Evolutionary conservation across 2,329 filamentous ascomycete species (phyloP), one percentile per base, ranked within the genome.

Genomic region (Chaetomiaceae sp.): DNA sequence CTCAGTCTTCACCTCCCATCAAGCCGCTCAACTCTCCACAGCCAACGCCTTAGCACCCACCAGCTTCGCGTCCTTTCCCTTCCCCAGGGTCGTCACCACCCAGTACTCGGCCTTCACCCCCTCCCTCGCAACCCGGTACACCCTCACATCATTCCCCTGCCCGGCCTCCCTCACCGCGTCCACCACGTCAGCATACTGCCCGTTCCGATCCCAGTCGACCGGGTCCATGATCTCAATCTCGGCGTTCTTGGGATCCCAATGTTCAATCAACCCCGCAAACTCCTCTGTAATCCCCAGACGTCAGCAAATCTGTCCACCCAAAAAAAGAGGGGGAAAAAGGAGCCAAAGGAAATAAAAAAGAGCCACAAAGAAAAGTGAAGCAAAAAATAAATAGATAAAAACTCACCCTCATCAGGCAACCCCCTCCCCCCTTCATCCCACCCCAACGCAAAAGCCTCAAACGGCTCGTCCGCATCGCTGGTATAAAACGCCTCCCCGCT

Each of bases 381-480:
- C 27, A 16, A 14, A 33, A 44, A 39, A 9, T 1, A 40, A 44
- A 10, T 42, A 17, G 33, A 43, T 13, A 25, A 20, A 44, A 44
- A 70, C 76, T 61, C 64, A 86, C 83, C 75, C 67, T 85, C 83
- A 58, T 80, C 75, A 1, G 83, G 81, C 60, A 86, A 63, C 3
- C 73, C 73, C 44, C 70, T 71, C 20, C 72, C 74, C 16, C 65
- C 68, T 55, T 77, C 76, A 17, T 73, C 67, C 70, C 78, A 88
- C 58, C 74, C 76, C 58, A 95, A 66, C 47, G 78, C 81, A 5
- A 96, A 87, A 3, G 83, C 81, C 65, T 87, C 82, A 68, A 95
- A 96, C 4, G 86, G 84, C 73, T 95, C 89, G 66, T 96, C 90
- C 25, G 88, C 82, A 53, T 96, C 91, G 55, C 86, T 93, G 14